Evolutionary conservation across 345 rosid species (phyloP).

Genomic region (Cochlearia excelsa): DNA sequence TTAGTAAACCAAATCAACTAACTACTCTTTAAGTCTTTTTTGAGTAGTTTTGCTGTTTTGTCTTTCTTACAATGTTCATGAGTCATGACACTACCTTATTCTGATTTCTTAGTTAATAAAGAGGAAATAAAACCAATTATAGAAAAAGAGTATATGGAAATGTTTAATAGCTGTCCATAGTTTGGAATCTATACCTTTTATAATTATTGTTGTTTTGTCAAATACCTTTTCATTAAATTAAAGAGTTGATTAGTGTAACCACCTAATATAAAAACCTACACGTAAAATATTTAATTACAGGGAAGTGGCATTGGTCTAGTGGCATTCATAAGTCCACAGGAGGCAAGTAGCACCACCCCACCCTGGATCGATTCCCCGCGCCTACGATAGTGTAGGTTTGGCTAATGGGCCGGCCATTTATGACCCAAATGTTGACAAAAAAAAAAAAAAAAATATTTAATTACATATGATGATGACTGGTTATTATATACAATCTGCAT

Average conservation of each 20-base stretch:
- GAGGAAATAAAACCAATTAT: slow-evolving; percentile 11
- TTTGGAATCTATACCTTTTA: slow-evolving; percentile 33
- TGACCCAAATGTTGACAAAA: no score
- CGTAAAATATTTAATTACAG: slow-evolving; percentile 8
- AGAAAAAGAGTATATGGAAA: slow-evolving; percentile 15
- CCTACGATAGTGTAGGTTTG: no score
- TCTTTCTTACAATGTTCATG: no score
- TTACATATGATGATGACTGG: slow-evolving; percentile 17
- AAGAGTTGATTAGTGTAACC: slow-evolving; percentile 35
- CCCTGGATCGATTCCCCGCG: no score
- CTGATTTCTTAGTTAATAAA: not conserved
- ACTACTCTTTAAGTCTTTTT: not conserved
- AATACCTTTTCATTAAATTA: slow-evolving; percentile 26
- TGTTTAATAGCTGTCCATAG: slow-evolving; percentile 26
- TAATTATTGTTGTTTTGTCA: slow-evolving; percentile 15
- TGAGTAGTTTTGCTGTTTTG: no score
- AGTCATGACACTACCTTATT: slow-evolving; percentile 3
- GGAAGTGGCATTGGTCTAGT: not conserved
- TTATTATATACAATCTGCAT: slow-evolving; percentile 31
- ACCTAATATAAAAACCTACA: slow-evolving; percentile 24
- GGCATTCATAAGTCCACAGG: no score
- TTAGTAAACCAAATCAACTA: slow-evolving; percentile 20
- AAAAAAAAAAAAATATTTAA: no score
- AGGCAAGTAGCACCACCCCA: no score
- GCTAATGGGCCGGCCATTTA: no score